Percentiles rank a stretch among this genome's conserved stretches.
Conservation (phyloP, 306 rosid genomes). For the Pyrus bretschneideri region DNA sequence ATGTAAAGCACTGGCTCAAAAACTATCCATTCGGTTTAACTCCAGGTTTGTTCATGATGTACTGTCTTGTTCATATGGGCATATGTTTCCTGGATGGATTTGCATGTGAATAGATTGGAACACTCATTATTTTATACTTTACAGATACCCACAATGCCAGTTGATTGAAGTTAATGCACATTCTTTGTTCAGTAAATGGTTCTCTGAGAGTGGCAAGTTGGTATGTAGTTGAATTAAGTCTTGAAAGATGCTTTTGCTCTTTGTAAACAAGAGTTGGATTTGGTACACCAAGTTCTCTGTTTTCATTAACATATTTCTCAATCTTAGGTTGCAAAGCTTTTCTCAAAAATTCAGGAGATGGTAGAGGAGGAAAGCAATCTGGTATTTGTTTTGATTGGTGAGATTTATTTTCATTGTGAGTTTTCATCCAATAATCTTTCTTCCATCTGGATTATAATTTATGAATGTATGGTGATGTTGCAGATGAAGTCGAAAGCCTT, state of each 20-base stretch:
- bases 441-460: conserved; percentile 16
- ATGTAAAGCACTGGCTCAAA: conserved; percentile 95
- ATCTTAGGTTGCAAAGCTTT: conserved; percentile 82
- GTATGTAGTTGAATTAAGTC: conserved; percentile 34
- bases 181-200: conserved; percentile 99
- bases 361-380: conserved; percentile 85
- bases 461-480: conserved; percentile 24
- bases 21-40: conserved; percentile 71
- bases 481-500: conserved; percentile 98
- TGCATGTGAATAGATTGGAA: not conserved
- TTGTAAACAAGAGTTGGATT: not conserved
- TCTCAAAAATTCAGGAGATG: conserved; percentile 93
- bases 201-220: conserved; percentile 99
- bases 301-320: conserved; percentile 2
- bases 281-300: not conserved
- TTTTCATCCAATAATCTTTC: conserved; percentile 19
- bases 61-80: not conserved
- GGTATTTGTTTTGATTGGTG: conserved; percentile 98
- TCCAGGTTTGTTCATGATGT: conserved; percentile 50
- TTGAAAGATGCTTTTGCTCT: conserved; percentile 12
- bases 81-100: not conserved
- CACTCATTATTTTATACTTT: not conserved
- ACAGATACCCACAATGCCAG: conserved; percentile 73
- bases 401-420: conserved; percentile 32
- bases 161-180: conserved; percentile 96